Conservation (phyloP, 495 filamentous ascomycete genomes). For the Hyaloscypha finlandica region DNA sequence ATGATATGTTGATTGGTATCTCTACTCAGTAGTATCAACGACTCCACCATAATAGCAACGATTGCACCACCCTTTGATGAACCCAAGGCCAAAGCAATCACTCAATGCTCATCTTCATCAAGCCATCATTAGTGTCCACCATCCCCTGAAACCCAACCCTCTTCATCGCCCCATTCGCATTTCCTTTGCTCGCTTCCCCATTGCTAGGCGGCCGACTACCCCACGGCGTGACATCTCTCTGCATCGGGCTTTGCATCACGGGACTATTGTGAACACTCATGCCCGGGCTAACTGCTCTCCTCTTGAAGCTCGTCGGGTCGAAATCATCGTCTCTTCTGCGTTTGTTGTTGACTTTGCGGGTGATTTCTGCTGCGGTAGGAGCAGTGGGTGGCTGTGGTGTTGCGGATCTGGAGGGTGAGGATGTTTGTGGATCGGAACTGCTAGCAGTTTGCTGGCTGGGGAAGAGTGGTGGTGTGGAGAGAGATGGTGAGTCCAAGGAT, state of each 20-base stretch:
- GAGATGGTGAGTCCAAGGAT: conserved; percentile 67
- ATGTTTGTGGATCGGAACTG: conserved; percentile 34
- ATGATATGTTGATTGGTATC: background rate
- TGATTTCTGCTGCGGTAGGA: conserved; percentile 65
- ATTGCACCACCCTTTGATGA: no score
- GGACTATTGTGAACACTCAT: conserved; percentile 90
- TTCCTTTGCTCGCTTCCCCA: conserved; percentile 43
- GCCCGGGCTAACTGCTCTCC: conserved; percentile 89
- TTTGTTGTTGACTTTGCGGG: conserved; percentile 67
- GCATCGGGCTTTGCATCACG: conserved; percentile 78
- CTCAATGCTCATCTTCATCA: conserved; percentile 98
- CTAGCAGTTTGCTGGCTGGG: conserved; percentile 10
- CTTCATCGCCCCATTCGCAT: conserved; percentile 37
- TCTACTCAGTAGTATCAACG: background rate
- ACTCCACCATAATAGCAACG: background rate
- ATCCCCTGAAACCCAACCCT: conserved; percentile 92
- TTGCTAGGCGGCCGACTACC: conserved; percentile 58
- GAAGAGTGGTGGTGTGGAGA: conserved; percentile 24
- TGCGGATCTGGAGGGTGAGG: conserved; percentile 46
- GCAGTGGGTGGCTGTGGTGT: conserved; percentile 37
- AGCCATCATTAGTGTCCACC: conserved; percentile 90
- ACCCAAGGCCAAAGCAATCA: conserved; percentile 31
- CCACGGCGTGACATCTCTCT: conserved; percentile 72
- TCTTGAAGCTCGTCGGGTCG: conserved; percentile 86
- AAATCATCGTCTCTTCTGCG: conserved; percentile 89